Conservation (phyloP, 495 filamentous ascomycete genomes). For the Annulohypoxylon stygium region DNA sequence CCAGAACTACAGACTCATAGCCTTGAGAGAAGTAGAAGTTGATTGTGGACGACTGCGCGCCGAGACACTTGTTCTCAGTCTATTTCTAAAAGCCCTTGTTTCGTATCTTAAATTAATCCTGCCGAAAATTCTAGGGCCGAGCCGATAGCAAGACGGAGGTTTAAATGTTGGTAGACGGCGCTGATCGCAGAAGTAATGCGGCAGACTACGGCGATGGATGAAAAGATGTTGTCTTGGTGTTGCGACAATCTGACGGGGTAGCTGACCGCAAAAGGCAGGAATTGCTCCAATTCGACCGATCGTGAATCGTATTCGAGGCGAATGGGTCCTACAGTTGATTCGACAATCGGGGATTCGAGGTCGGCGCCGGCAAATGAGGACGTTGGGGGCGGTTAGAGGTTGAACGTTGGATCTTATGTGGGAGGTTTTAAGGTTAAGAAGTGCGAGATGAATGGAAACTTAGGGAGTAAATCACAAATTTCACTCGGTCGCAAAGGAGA, state of each 20-base stretch:
- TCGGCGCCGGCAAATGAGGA: neutral
- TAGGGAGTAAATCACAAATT: conserved; percentile 25
- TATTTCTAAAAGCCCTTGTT: conserved; percentile 31
- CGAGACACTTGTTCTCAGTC: conserved; percentile 8
- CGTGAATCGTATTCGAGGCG: neutral
- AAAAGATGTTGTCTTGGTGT: conserved; percentile 15
- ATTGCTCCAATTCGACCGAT: conserved; percentile 23
- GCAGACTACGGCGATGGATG: neutral
- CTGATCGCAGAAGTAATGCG: conserved; percentile 22
- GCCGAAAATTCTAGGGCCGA: conserved; percentile 19
- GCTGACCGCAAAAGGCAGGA: conserved; percentile 9
- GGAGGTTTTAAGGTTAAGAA: conserved; percentile 4
- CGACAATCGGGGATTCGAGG: neutral
- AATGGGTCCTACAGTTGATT: neutral
- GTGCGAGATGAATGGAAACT: conserved; percentile 21
- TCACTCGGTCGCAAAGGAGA: conserved; percentile 34
- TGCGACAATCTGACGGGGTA: conserved; percentile 2
- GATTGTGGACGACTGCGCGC: conserved; percentile 19
- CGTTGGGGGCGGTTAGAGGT: neutral
- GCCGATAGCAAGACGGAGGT: conserved; percentile 9
- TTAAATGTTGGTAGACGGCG: conserved; percentile 13
- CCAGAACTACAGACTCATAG: conserved; percentile 26
- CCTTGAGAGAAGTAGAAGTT: conserved; percentile 23
- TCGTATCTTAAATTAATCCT: conserved; percentile 48
- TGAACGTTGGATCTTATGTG: conserved; percentile 3